Evolutionary conservation across 257 asterid species (phyloP).

Genomic region (Rubia yunnanensis): DNA sequence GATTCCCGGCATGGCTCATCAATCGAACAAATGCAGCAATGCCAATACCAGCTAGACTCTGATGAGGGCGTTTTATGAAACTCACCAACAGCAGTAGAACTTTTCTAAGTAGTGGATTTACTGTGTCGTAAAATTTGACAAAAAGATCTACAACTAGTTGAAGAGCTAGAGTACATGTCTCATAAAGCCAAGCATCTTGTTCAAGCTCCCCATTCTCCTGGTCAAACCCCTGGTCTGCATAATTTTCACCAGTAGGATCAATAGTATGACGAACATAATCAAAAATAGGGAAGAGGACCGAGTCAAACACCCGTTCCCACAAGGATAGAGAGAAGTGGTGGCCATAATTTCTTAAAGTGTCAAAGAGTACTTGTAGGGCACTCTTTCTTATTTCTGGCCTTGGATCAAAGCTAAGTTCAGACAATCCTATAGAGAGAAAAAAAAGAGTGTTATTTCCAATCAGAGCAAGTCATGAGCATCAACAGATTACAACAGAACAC

Average conservation of each 20-base stretch:
- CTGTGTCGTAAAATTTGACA: constrained; percentile 85
- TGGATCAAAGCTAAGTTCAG: constrained; percentile 97
- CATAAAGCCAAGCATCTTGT: constrained; percentile 97
- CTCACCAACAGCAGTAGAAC: constrained; percentile 75
- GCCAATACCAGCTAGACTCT: constrained; percentile 97
- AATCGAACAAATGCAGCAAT: constrained; percentile 99
- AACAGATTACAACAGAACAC: constrained; percentile 1
- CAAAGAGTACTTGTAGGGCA: constrained; percentile 90
- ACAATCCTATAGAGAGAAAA: constrained; percentile 50
- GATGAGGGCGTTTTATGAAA: constrained; percentile 94
- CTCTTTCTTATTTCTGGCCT: constrained; percentile 91
- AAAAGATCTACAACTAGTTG: constrained; percentile 97
- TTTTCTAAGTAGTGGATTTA: constrained; percentile 83
- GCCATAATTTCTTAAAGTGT: constrained; percentile 87
- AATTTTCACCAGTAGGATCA: constrained; percentile 70
- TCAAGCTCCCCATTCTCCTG: constrained; percentile 64
- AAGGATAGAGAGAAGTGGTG: constrained; percentile 82
- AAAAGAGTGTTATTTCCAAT: constrained; percentile 7
- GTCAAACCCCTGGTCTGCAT: constrained; percentile 36
- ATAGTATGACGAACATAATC: constrained; percentile 87
- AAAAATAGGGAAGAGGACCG: constrained; percentile 88
- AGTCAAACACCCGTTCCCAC: constrained; percentile 98
- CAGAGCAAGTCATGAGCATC: background rate
- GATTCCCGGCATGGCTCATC: constrained; percentile 92
- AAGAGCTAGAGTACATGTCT: constrained; percentile 95